Conservation (phyloP, 1,139 yeast species). For the Sugiyamaella neomexicana region DNA sequence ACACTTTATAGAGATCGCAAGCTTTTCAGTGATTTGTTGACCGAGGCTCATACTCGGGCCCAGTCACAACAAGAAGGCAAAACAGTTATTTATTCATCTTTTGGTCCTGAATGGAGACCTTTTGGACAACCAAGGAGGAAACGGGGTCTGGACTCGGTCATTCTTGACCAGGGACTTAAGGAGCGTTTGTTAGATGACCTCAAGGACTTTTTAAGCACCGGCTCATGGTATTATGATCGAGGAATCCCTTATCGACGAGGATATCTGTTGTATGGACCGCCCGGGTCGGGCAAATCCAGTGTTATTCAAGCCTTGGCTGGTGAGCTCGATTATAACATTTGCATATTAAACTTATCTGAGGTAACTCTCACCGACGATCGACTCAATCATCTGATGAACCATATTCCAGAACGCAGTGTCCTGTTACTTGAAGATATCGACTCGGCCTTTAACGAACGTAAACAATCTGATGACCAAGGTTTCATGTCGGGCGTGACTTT, state of each 20-base stretch:
- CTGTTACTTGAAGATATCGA: constrained; percentile 88
- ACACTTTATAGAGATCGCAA: constrained; percentile 80
- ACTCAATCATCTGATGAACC: constrained; percentile 91
- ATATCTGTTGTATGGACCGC: constrained; percentile 91
- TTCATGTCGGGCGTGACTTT: constrained; percentile 86
- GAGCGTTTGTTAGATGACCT: constrained; percentile 70
- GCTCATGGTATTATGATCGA: constrained; percentile 90
- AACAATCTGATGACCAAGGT: constrained; percentile 68
- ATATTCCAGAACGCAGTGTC: constrained; percentile 86
- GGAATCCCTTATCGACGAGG: constrained; percentile 98
- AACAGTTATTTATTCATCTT: constrained; percentile 88
- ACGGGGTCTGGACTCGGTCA: constrained; percentile 80
- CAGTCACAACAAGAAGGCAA: constrained; percentile 85
- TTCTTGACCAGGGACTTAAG: constrained; percentile 73
- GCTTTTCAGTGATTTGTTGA: constrained; percentile 68
- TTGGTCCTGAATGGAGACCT: constrained; percentile 99
- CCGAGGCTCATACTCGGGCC: constrained; percentile 84
- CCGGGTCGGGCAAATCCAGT: constrained; percentile 96
- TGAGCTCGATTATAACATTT: constrained; percentile 90
- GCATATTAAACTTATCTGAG: constrained; percentile 87
- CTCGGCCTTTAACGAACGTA: constrained; percentile 87
- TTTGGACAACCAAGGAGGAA: constrained; percentile 95
- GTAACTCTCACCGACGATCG: constrained; percentile 91
- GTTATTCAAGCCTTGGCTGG: constrained; percentile 97
- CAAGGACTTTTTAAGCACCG: constrained; percentile 71